These are phyloP conservation scores for button mushroom (Agaricus bisporus) DNA, from an alignment of 768 basidiomycete genomes.

Conservation along the genomic window DNA sequence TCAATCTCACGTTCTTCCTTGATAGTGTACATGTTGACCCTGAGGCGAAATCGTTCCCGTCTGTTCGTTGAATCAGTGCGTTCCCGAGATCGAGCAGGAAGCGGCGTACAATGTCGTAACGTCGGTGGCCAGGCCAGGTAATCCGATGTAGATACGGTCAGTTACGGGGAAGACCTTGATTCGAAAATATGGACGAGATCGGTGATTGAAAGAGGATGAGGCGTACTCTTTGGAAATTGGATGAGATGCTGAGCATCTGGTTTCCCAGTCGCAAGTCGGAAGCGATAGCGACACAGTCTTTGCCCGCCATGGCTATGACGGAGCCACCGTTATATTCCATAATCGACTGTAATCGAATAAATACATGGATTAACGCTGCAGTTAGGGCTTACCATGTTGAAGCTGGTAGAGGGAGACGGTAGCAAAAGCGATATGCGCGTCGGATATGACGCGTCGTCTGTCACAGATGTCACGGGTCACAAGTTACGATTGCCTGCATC, in stretches of 20 bases:
- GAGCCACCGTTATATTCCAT: constrained; percentile 97
- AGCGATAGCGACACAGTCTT: constrained; percentile 98
- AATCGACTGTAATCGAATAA: constrained; percentile 54
- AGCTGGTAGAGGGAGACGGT: constrained; percentile 13
- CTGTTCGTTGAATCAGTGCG: constrained; percentile 32
- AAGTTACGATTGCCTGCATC: no score
- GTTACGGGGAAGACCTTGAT: constrained; percentile 82
- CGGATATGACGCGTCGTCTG: constrained; percentile 34
- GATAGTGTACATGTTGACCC: constrained; percentile 99
- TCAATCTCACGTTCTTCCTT: constrained; percentile 98
- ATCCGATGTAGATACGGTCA: constrained; percentile 85
- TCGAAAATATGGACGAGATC: constrained; percentile 13
- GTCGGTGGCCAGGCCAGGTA: constrained; percentile 91
- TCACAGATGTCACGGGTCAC: constrained; percentile 24
- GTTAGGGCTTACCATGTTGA: constrained; percentile 33
- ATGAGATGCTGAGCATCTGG: constrained; percentile 78
- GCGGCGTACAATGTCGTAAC: constrained; percentile 73
- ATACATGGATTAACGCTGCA: neutral
- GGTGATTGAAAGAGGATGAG: neutral
- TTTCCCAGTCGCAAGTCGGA: constrained; percentile 90
- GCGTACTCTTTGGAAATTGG: constrained; percentile 90
- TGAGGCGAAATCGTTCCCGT: constrained; percentile 84
- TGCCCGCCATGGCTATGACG: constrained; percentile 98
- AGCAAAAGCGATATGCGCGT: constrained; percentile 14
- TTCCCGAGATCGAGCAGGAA: constrained; percentile 1